Conservation (phyloP, 805 yeast genomes). For the Kodamaea laetipori region DNA sequence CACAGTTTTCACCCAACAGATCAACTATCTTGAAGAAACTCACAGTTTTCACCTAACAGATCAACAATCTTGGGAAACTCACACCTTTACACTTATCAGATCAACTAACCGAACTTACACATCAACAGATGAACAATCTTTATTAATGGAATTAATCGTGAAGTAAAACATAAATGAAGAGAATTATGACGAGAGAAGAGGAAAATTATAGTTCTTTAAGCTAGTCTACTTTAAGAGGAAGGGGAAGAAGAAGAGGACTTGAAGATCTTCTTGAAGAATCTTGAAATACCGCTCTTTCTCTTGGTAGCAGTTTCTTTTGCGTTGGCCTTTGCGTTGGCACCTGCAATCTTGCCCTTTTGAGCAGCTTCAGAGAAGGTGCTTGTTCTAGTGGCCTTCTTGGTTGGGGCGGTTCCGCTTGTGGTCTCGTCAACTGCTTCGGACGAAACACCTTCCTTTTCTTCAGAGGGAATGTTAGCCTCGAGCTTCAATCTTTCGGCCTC, state of each 20-base stretch:
- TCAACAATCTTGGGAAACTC: too few relatives aligned
- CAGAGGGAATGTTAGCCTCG: conserved; percentile 27
- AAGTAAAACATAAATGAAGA: conserved; percentile 9
- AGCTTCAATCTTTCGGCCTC: conserved; percentile 39
- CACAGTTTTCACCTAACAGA: too few relatives aligned
- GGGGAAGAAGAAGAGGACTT: conserved; percentile 7
- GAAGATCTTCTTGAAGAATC: conserved; percentile 21
- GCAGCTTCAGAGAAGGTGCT: conserved; percentile 4
- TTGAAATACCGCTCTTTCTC: conserved; percentile 17
- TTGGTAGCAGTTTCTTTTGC: conserved; percentile 15
- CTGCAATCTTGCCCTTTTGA: conserved; percentile 11
- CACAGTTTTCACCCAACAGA: too few relatives aligned
- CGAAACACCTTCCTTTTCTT: conserved; percentile 1
- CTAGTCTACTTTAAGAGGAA: neutral
- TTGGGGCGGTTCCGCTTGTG: conserved; percentile 14
- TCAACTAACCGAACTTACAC: neutral
- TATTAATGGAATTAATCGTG: conserved; percentile 8
- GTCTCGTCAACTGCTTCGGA: conserved; percentile 13
- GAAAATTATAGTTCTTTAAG: neutral
- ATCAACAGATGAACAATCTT: neutral
- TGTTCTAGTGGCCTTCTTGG: conserved; percentile 8
- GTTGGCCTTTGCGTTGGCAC: conserved; percentile 12
- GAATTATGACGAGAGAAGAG: conserved; percentile 5
- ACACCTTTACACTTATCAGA: too few relatives aligned
- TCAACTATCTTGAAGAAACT: too few relatives aligned